These are phyloP conservation scores for Onygenales sp. DNA, from an alignment of 2,329 filamentous ascomycete genomes.

Conservation along the genomic window DNA sequence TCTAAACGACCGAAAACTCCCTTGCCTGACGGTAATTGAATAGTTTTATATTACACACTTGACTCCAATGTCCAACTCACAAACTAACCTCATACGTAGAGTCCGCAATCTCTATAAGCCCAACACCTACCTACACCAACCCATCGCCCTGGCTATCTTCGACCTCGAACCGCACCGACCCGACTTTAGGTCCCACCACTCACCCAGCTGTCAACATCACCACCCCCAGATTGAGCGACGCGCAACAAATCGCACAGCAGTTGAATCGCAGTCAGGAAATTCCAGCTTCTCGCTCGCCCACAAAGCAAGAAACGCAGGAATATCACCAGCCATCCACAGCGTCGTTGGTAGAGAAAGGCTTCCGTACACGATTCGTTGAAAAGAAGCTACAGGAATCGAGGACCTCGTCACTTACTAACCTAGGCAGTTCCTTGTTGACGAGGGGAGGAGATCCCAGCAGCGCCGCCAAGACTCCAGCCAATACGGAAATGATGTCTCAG, in stretches of 20 bases:
- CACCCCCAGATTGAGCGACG: not conserved
- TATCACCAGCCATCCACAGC: conserved; percentile 7
- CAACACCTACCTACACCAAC: not conserved
- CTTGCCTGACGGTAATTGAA: not conserved
- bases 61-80: not conserved
- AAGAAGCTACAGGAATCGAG: conserved; percentile 16
- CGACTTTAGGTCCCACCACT: conserved; percentile 3
- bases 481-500: not conserved
- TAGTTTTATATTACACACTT: not conserved
- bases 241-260: not conserved
- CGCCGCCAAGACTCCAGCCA: not conserved
- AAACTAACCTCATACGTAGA: not conserved
- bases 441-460: conserved; percentile 1
- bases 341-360: conserved; percentile 28
- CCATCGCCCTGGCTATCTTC: conserved; percentile 1
- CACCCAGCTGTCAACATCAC: not conserved
- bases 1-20: not conserved
- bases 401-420: conserved; percentile 10
- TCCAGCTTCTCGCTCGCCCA: not conserved
- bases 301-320: not conserved
- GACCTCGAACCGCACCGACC: not conserved
- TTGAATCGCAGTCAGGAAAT: not conserved
- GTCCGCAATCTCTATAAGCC: not conserved
- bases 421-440: conserved; percentile 5
- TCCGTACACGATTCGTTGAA: conserved; percentile 29